phyloP scores from a whole-genome alignment of 129 eudicot genomes.

The Tagetes erecta region DNA sequence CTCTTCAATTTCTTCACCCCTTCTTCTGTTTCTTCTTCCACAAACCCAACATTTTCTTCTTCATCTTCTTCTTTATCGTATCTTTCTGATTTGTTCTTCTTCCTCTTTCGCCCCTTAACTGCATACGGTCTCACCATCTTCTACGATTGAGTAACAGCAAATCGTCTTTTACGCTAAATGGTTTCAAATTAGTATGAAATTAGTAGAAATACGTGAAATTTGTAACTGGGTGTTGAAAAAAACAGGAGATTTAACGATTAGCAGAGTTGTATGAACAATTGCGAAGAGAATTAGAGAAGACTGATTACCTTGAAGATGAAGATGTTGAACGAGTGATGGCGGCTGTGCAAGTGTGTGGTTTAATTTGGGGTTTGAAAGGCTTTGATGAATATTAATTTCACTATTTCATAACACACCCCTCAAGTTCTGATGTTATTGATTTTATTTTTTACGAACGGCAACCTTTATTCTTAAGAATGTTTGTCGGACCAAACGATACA shows the following conservation, averaged over 20 bases:
- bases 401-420: slow-evolving; percentile 6
- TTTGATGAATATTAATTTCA: background rate
- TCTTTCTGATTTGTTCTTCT: slow-evolving; percentile 52
- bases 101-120: slow-evolving; percentile 72
- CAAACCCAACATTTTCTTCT: slow-evolving; percentile 39
- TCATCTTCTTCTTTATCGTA: slow-evolving; percentile 51
- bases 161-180: background rate
- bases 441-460: too few relatives aligned
- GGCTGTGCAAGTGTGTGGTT: slow-evolving; percentile 17
- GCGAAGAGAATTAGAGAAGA: background rate
- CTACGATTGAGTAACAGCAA: background rate
- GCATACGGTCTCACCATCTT: slow-evolving; percentile 71
- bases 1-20: slow-evolving; percentile 38
- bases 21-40: slow-evolving; percentile 32
- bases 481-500: too few relatives aligned
- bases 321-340: slow-evolving; percentile 8
- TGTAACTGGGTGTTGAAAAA: background rate
- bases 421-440: background rate
- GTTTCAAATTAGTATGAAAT: slow-evolving; percentile 11
- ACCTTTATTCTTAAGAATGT: too few relatives aligned
- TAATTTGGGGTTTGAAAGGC: background rate
- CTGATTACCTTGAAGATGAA: slow-evolving; percentile 6
- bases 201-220: background rate
- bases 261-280: background rate
- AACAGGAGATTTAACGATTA: background rate